Evolutionary conservation across 129 eudicot species (phyloP), one percentile per base, ranked within the genome.

Genomic region (Centaurea solstitialis): DNA sequence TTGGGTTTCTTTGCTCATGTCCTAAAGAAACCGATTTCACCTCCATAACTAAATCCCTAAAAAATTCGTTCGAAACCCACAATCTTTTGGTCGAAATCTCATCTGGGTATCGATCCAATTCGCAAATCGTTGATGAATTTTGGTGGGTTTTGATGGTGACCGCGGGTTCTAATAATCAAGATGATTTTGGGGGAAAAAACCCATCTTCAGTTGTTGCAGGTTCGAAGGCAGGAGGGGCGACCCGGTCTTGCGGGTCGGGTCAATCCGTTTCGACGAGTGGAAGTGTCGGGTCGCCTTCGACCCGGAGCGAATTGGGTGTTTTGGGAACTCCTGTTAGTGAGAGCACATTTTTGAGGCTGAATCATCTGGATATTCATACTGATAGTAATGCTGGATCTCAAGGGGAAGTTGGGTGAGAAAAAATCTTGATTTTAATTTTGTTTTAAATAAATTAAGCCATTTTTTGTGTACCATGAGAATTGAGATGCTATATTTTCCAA

Each of bases 181-280:
- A 86, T 40, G 57, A 82, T 10, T 15, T 40, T 74, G 92, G 92
- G 81, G 88, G 82, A 9, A 89, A 81, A 68, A 84, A 89, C 76
- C 70, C 73, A 37, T 90, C 91, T 15, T 85, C 90, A 17, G 81
- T 64, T n/a, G 20, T 77, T 26, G 30, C 30, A 26, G 30, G 1
- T 76, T 75, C 88, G 1, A 87, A 67, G 74, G 65, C 65, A 57
- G 84, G 86, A 41, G 79, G 97, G 5, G 88, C 89, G 72, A 89
- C 97, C 43, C 91, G 90, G 85, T 94, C 98, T 40, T 94, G 97
- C 94, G 99, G 79, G 7, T 96, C 99, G 17, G 97, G 92, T 69
- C 98, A 96, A 85, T 96, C 99, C 40, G 82, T 93, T 76, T 96
- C 99, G 9, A 93, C 97, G 6, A 96, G 99, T 68, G 93, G 98